A percentile compares a stretch with the other conserved stretches of the same genome.
Conservation (phyloP, 2,329 filamentous ascomycete species). For the Teratosphaeria viscida region DNA sequence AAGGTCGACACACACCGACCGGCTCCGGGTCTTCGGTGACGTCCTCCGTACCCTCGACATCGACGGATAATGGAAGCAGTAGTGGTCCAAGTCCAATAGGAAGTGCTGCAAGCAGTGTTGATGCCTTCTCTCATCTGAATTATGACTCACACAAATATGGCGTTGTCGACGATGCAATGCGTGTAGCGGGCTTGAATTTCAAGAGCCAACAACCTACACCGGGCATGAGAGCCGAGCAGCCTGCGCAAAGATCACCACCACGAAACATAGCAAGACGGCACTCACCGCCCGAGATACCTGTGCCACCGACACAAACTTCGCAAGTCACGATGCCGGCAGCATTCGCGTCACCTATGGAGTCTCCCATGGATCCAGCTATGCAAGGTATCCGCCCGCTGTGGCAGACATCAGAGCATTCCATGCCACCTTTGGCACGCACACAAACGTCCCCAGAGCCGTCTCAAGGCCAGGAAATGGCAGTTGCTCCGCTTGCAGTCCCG, state of each 20-base stretch:
- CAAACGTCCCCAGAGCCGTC: constrained; percentile 4
- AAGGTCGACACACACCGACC: constrained; percentile 19
- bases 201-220: constrained; percentile 14
- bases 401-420: neutral
- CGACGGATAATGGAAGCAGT: constrained; percentile 16
- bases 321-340: constrained; percentile 1
- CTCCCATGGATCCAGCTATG: constrained; percentile 24
- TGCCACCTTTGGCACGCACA: neutral
- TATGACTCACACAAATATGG: constrained; percentile 7
- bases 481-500: neutral
- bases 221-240: constrained; percentile 16
- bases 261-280: constrained; percentile 8
- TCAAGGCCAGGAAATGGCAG: neutral
- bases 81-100: constrained; percentile 19
- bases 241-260: constrained; percentile 11
- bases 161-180: constrained; percentile 16
- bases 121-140: constrained; percentile 16
- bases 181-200: constrained; percentile 13
- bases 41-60: constrained; percentile 17
- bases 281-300: constrained; percentile 1
- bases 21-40: constrained; percentile 20
- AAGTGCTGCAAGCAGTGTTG: constrained; percentile 24
- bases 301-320: neutral
- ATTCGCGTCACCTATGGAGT: constrained; percentile 16
- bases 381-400: neutral